Conservation (phyloP, 1,284 basidiomycete species). For the Rhodotorula glutinis region DNA sequence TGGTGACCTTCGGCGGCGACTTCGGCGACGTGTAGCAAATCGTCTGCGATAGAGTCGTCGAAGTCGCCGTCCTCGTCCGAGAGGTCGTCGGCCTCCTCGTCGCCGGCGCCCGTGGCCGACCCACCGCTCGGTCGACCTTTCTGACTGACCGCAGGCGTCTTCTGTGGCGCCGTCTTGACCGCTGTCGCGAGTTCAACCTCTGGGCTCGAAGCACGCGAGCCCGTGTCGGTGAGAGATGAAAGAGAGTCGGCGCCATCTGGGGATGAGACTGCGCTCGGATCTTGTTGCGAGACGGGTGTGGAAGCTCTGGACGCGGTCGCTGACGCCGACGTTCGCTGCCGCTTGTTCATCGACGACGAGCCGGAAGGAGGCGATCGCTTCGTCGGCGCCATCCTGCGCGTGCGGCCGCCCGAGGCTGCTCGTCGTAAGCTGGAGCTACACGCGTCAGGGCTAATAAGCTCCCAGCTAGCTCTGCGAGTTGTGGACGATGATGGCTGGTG, state of each 20-base stretch:
- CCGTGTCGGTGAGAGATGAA: slow-evolving; percentile 18
- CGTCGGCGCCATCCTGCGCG: not conserved
- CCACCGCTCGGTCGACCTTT: not conserved
- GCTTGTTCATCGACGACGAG: not conserved
- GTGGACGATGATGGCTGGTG: too few species aligned
- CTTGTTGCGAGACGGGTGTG: not conserved
- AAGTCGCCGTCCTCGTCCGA: not conserved
- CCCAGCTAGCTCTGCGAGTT: too few species aligned
- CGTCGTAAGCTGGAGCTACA: not conserved
- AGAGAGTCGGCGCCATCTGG: slow-evolving; percentile 19
- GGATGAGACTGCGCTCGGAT: not conserved
- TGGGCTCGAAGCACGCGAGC: slow-evolving; percentile 12
- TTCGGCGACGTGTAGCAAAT: not conserved
- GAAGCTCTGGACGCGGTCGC: not conserved
- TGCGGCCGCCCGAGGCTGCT: not conserved
- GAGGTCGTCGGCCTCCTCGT: not conserved
- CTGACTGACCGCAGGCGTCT: too few species aligned
- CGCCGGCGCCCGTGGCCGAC: not conserved
- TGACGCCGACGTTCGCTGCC: slow-evolving; percentile 3
- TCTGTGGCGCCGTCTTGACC: slow-evolving; percentile 1
- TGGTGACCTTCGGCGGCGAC: slow-evolving; percentile 10
- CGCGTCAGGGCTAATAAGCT: too few species aligned
- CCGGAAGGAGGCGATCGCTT: not conserved
- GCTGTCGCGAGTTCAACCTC: slow-evolving; percentile 19
- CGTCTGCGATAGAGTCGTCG: not conserved